phyloP scores from a whole-genome alignment of 2,329 filamentous ascomycete species.

The Colletotrichum echinochloae region DNA sequence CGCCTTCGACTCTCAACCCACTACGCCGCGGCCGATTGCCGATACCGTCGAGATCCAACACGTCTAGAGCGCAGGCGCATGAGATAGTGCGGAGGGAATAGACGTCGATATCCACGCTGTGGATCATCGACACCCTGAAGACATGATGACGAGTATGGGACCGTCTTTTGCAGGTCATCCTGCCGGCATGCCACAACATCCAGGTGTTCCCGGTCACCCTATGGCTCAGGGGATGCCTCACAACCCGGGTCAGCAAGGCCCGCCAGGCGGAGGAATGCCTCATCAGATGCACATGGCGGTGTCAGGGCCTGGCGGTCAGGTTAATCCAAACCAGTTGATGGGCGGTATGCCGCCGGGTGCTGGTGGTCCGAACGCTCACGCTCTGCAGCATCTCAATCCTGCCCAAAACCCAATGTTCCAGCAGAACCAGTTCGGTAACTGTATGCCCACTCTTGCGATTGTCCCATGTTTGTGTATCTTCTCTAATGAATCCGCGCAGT shows the following conservation, averaged over 20 bases:
- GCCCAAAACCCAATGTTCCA: slow-evolving; percentile 69
- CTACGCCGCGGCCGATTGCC: slow-evolving; percentile 28
- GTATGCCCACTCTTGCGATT: slow-evolving; percentile 24
- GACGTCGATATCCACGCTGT: slow-evolving; percentile 70
- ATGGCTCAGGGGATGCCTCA: slow-evolving; percentile 73
- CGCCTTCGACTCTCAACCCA: slow-evolving; percentile 11
- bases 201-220: slow-evolving; percentile 75
- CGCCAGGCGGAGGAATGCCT: slow-evolving; percentile 72
- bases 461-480: background rate
- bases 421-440: slow-evolving; percentile 57
- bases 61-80: slow-evolving; percentile 54
- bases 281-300: slow-evolving; percentile 81
- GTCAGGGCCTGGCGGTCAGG: slow-evolving; percentile 77
- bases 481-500: slow-evolving; percentile 43
- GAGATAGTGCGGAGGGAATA: slow-evolving; percentile 58
- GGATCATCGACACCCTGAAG: slow-evolving; percentile 61
- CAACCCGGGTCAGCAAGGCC: slow-evolving; percentile 77
- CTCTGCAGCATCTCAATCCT: slow-evolving; percentile 78
- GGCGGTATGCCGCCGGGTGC: slow-evolving; percentile 78
- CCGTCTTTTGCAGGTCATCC: slow-evolving; percentile 76
- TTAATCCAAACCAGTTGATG: slow-evolving; percentile 81
- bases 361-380: slow-evolving; percentile 73
- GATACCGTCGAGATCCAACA: slow-evolving; percentile 19
- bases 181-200: slow-evolving; percentile 76
- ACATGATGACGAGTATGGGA: slow-evolving; percentile 79